Conservation (phyloP, 192 early-diverging fungal species). For the Rhizoclosmatium globosum region DNA sequence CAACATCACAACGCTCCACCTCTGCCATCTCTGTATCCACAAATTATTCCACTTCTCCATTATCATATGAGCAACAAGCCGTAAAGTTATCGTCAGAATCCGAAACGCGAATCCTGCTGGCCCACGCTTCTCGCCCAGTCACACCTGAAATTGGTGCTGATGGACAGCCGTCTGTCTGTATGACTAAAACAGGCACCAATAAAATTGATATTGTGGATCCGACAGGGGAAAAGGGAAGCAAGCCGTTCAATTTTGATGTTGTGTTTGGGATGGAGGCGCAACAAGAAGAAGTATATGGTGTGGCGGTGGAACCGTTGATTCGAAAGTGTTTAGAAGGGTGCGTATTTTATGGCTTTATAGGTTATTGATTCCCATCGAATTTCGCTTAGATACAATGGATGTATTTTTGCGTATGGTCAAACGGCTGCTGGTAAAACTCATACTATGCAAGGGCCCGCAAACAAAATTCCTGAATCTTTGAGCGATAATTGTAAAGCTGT, state of each 20-base stretch:
- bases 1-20: too few relatives aligned
- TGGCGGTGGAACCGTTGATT: conserved; percentile 49
- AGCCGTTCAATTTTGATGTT: conserved; percentile 51
- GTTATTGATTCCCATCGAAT: too few relatives aligned
- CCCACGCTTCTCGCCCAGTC: not conserved
- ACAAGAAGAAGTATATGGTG: conserved; percentile 46
- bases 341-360: too few relatives aligned
- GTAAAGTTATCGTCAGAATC: conserved; percentile 6
- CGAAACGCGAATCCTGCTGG: not conserved
- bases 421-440: conserved; percentile 59
- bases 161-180: not conserved
- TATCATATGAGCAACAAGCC: not conserved
- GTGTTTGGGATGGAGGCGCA: conserved; percentile 47
- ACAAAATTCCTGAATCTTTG: conserved; percentile 26
- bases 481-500: conserved; percentile 33
- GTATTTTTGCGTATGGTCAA: conserved; percentile 59
- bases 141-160: not conserved
- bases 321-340: conserved; percentile 48
- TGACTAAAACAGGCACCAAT: conserved; percentile 6
- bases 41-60: not conserved
- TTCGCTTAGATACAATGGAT: conserved; percentile 43
- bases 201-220: conserved; percentile 24
- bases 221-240: conserved; percentile 15
- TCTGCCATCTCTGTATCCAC: not conserved
- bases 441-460: conserved; percentile 51